Conservation (phyloP, 352 stramenopile species). For the Globisporangium uncinulatum region DNA sequence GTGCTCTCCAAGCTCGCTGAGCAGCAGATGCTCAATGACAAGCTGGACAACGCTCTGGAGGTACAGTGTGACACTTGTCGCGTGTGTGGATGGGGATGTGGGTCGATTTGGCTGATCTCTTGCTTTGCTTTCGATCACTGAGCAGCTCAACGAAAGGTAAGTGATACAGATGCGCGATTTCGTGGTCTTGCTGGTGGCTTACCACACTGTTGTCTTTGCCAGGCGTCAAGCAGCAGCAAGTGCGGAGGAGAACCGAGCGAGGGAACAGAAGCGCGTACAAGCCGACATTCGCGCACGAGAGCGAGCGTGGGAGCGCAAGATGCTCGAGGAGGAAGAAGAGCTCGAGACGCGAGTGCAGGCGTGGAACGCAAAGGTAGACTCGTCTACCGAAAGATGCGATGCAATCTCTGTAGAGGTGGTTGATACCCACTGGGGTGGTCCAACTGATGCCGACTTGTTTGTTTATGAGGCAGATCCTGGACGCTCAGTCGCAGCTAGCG, state of each 20-base stretch:
- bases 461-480: neutral
- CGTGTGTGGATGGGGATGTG: neutral
- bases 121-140: neutral
- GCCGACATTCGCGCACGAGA: neutral
- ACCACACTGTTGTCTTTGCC: neutral
- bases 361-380: slow-evolving; percentile 8
- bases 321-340: slow-evolving; percentile 7
- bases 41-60: slow-evolving; percentile 8
- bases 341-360: slow-evolving; percentile 5
- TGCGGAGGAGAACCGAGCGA: neutral
- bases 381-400: too few relatives aligned
- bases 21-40: neutral
- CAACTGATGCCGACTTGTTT: neutral
- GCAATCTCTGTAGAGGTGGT: neutral
- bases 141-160: neutral
- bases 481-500: neutral
- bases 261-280: slow-evolving; percentile 2
- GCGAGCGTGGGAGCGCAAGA: slow-evolving; percentile 1
- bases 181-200: neutral
- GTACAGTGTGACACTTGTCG: neutral
- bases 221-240: slow-evolving; percentile 1
- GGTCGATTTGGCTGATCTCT: neutral
- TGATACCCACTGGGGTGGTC: neutral
- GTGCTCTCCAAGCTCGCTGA: slow-evolving; percentile 6
- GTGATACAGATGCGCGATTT: neutral